These are phyloP conservation scores for Pleurotus cornucopiae DNA, from an alignment of 768 basidiomycete species.

Conservation along the genomic window DNA sequence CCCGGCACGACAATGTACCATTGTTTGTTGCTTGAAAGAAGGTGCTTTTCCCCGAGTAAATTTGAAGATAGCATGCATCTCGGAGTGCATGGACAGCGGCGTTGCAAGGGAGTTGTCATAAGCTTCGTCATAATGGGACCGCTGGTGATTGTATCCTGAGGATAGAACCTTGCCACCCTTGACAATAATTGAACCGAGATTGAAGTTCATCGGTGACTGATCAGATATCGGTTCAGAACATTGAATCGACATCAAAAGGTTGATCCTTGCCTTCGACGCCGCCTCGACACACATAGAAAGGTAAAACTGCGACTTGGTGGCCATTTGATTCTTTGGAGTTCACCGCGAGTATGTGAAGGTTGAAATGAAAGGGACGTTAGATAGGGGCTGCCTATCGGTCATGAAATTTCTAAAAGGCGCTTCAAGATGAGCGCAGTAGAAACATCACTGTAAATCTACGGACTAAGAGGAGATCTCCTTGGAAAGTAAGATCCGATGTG, in stretches of 20 bases:
- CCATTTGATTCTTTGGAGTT: slow-evolving; percentile 8
- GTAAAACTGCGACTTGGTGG: slow-evolving; percentile 47
- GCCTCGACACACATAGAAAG: slow-evolving; percentile 45
- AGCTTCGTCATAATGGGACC: slow-evolving; percentile 48
- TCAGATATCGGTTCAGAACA: neutral
- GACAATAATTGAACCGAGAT: slow-evolving; percentile 39
- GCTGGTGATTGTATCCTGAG: slow-evolving; percentile 49
- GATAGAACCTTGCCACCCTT: slow-evolving; percentile 56
- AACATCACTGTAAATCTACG: slow-evolving; percentile 2
- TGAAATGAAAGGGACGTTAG: too few relatives aligned
- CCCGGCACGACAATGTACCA: too few relatives aligned
- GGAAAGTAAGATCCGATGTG: slow-evolving; percentile 79
- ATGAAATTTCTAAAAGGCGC: too few relatives aligned
- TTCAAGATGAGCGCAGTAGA: neutral
- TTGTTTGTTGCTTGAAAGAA: slow-evolving; percentile 42
- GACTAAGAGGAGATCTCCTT: slow-evolving; percentile 46
- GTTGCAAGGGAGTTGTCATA: slow-evolving; percentile 34
- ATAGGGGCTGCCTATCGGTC: too few relatives aligned
- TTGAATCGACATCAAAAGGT: neutral
- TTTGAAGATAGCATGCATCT: slow-evolving; percentile 57
- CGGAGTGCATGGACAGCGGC: slow-evolving; percentile 47
- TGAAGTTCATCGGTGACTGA: slow-evolving; percentile 42
- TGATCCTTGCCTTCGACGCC: slow-evolving; percentile 32
- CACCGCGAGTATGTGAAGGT: neutral
- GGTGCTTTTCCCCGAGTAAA: slow-evolving; percentile 45